A percentile compares a stretch with the other conserved stretches of the same genome.
Evolutionary conservation across 345 rosid species (phyloP).

Genomic region (Sonneratia alba): DNA sequence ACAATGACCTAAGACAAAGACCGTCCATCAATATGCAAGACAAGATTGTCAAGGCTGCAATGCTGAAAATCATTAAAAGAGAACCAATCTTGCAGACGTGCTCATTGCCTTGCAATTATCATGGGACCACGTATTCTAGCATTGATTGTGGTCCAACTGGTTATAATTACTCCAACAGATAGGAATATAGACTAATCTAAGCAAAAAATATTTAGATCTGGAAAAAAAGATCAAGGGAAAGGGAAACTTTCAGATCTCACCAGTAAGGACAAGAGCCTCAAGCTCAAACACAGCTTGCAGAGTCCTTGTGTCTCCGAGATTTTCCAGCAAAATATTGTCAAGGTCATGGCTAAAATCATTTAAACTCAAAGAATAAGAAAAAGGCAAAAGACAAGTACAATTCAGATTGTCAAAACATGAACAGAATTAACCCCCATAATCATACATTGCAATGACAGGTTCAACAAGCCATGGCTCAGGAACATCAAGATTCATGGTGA

Average conservation of each 20-base stretch:
- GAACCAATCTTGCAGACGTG: not conserved
- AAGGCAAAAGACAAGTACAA: not conserved
- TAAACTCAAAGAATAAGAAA: not conserved
- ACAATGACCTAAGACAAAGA: conserved; percentile 65
- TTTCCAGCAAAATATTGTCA: conserved; percentile 97
- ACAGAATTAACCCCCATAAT: conserved; percentile 7
- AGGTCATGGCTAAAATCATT: conserved; percentile 66
- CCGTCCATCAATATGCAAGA: not conserved
- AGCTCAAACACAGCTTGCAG: conserved; percentile 96
- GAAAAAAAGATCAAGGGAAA: not conserved
- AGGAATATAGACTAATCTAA: too few species aligned
- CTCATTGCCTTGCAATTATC: not conserved
- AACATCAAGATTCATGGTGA: conserved; percentile 99
- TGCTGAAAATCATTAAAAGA: not conserved
- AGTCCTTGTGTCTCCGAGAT: conserved; percentile 92
- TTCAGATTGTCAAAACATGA: not conserved
- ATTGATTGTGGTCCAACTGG: not conserved
- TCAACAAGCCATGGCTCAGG: conserved; percentile 99
- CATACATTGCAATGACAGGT: conserved; percentile 95
- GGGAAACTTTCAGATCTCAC: conserved; percentile 28
- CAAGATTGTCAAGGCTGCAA: not conserved
- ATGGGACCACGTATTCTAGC: not conserved
- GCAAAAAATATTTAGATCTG: not conserved
- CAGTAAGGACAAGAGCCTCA: conserved; percentile 95
- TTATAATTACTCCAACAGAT: not conserved